Conservation (phyloP, 257 asterid genomes). For the Mitragyna speciosa region DNA sequence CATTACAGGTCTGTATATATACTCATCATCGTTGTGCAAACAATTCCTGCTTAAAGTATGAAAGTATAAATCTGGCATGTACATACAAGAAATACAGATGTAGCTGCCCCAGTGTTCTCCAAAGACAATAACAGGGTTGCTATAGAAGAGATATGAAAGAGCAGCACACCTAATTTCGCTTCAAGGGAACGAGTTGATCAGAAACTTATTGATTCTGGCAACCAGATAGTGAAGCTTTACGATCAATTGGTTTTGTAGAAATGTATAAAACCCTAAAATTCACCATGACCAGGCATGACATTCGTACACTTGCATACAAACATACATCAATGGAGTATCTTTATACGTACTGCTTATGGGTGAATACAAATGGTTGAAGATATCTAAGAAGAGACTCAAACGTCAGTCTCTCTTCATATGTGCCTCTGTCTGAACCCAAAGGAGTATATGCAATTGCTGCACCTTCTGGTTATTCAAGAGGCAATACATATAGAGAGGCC, state of each 20-base stretch:
- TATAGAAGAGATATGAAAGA: conserved; percentile 10
- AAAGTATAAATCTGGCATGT: not conserved
- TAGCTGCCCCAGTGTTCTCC: conserved; percentile 28
- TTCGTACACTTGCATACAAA: not conserved
- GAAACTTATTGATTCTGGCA: conserved; percentile 24
- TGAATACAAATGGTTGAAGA: not conserved
- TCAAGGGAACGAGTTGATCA: conserved; percentile 40
- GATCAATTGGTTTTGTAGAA: not conserved
- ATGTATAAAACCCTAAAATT: not conserved
- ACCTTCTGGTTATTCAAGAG: conserved; percentile 26
- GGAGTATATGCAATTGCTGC: conserved; percentile 20
- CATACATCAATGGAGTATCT: not conserved
- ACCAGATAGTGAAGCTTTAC: conserved; percentile 41
- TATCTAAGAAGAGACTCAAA: conserved; percentile 19
- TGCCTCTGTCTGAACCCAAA: conserved; percentile 32
- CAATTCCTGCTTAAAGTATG: not conserved
- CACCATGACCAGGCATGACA: not conserved
- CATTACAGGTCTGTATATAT: conserved; percentile 37
- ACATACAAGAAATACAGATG: conserved; percentile 1
- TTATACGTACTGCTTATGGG: not conserved
- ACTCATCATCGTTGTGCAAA: conserved; percentile 25
- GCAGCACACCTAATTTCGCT: conserved; percentile 35
- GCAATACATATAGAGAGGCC: not conserved
- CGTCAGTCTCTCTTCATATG: not conserved
- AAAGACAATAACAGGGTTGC: not conserved